Evolutionary conservation across 805 yeast genomes (phyloP), one percentile per base, ranked within the genome.

Genomic region (Candida quercuum): DNA sequence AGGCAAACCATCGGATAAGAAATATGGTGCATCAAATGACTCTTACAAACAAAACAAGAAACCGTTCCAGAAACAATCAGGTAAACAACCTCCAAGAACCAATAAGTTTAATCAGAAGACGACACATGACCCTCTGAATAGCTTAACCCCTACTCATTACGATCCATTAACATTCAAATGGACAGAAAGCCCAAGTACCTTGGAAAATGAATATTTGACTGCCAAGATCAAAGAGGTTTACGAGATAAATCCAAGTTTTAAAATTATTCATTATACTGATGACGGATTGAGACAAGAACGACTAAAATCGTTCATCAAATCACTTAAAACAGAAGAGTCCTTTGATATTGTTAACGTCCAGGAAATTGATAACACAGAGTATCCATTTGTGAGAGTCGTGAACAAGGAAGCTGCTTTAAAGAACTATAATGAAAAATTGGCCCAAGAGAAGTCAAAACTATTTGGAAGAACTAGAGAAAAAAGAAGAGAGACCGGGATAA

Each of bases 401-500:
- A 45, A 38, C 21, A 52, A 51, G 24, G 33, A 22, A 11, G 39
- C 38, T 9, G 54, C 55, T 1, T 56, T 63, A 34, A 59, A 55
- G 49, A 56, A 56, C 33, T 61, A 53, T 33, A 33, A 36, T 20
- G 56, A 54, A 4, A 39, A 43, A 33, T 24, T 37, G 8, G 49
- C 57, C 1, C 36, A 36, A 15, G 49, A 47, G 32, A 31, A 48
- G 17, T 33, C 48, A 6, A 50, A 43, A 30, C 9, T 46, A 16
- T 54, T 32, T 35, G 57, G 59, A n/a, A 43, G 59, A 31, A 54
- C 56, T 1, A 42, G 29, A 18, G 57, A 44, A 23, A 52, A 47
- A 38, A 51, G 42, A 27, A 46, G 57, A 39, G 64, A 59, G 13
- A 40, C 47, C 0, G 64, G 66, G 23, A 43, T 65, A n/a, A 77